phyloP scores from a whole-genome alignment of 257 asterid genomes.

The Verbena officinalis region DNA sequence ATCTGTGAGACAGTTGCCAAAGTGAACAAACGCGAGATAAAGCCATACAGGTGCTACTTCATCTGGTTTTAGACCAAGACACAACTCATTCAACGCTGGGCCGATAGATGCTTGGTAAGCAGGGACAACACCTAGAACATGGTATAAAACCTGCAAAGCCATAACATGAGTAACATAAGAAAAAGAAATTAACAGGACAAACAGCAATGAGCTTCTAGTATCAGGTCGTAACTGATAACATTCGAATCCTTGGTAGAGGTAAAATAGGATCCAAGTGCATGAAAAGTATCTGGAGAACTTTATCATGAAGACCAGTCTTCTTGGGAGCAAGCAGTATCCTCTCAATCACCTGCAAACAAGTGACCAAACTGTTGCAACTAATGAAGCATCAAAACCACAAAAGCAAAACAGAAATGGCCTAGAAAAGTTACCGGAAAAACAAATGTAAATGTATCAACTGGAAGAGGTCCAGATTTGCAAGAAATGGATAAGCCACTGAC shows the following conservation, averaged over 20 bases:
- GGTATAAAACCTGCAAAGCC: slow-evolving; percentile 77
- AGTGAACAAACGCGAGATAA: slow-evolving; percentile 24
- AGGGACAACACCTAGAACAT: slow-evolving; percentile 93
- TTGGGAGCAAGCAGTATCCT: slow-evolving; percentile 79
- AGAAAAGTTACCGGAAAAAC: slow-evolving; percentile 77
- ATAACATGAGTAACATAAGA: slow-evolving; percentile 35
- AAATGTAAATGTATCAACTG: slow-evolving; percentile 92
- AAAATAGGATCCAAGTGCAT: slow-evolving; percentile 92
- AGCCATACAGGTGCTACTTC: slow-evolving; percentile 91
- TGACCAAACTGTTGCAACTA: slow-evolving; percentile 7
- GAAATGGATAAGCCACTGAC: slow-evolving; percentile 77
- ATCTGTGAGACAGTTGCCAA: slow-evolving; percentile 21
- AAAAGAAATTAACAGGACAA: slow-evolving; percentile 24
- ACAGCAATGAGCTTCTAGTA: slow-evolving; percentile 1
- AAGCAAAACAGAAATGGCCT: slow-evolving; percentile 6
- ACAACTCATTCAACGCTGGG: slow-evolving; percentile 91
- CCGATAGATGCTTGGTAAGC: slow-evolving; percentile 79
- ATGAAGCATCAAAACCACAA: slow-evolving; percentile 19
- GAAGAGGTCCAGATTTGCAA: slow-evolving; percentile 94
- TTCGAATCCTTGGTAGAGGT: slow-evolving; percentile 91
- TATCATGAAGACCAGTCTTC: slow-evolving; percentile 92
- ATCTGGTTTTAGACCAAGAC: slow-evolving; percentile 89
- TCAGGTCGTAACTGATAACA: slow-evolving; percentile 79
- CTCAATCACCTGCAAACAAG: slow-evolving; percentile 71
- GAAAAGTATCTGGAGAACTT: slow-evolving; percentile 80